A percentile compares a stretch with the other conserved stretches of the same genome.
phyloP scores from a whole-genome alignment of 441 rosid genomes.

The Melastoma candidum region DNA sequence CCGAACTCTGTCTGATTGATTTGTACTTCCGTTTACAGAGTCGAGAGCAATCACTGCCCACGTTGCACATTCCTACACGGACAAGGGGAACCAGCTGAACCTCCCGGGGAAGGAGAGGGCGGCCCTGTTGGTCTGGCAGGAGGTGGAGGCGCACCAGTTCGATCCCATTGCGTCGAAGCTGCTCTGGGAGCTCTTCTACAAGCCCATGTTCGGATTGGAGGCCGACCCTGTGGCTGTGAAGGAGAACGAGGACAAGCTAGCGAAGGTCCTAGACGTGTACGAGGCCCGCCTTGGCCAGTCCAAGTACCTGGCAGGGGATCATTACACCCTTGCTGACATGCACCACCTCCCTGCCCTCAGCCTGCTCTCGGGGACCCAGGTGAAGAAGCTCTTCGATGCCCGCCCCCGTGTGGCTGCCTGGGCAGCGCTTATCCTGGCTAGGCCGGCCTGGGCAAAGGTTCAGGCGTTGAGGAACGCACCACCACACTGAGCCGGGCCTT shows the following conservation, averaged over 20 bases:
- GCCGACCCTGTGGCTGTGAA: background rate
- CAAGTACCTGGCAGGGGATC: background rate
- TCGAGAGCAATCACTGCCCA: conserved; percentile 55
- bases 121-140: background rate
- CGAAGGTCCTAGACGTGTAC: conserved; percentile 1
- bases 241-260: conserved; percentile 5
- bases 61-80: background rate
- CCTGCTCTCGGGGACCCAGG: background rate
- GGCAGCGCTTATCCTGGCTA: too few relatives aligned
- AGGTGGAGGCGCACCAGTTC: conserved; percentile 7
- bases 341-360: too few relatives aligned
- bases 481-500: too few relatives aligned
- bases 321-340: background rate
- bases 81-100: conserved; percentile 12
- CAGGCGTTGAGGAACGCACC: too few relatives aligned
- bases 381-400: background rate
- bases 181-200: background rate
- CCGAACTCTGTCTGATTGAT: background rate
- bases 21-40: conserved; percentile 24
- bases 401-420: too few relatives aligned
- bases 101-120: conserved; percentile 6
- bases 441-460: background rate
- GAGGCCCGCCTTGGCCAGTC: conserved; percentile 1
- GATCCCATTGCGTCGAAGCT: conserved; percentile 5
- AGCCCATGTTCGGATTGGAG: conserved; percentile 5